Evolutionary conservation across 129 eudicot species (phyloP), one percentile per base, ranked within the genome.

Genomic region (Escallonia rubra): DNA sequence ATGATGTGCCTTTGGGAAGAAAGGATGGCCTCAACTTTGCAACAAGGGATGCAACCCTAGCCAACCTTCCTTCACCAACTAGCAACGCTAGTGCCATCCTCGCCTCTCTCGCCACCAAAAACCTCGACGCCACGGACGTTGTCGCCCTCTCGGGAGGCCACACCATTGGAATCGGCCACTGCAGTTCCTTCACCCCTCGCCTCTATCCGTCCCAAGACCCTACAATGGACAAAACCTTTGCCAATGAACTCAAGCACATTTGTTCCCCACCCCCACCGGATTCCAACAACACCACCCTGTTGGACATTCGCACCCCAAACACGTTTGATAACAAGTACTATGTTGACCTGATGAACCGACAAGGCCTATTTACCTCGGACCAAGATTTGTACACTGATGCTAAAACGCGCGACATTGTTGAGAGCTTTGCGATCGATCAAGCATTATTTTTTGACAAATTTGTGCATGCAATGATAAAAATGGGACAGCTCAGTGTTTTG

Each of bases 71-170:
- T 3, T 43, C 85, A 8, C 85, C 85, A 13, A 3, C 40, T 0
- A 72, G 69, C 67, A 80, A 76, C 79, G 71, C 92, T 8, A 75
- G 75, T 44, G 48, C 62, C 52, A 6, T 80, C 72, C 76, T 85
- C 63, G 54, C 54, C 6, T 67, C 77, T 15, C 76, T 89, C 7
- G 74, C 78, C 9, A 43, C 72, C 64, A 80, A 78, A 44, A 69
- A 71, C 55, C 74, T 88, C 65, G 68, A 70, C 40, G 71, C 89
- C 52, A 85, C 83, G 3, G 92, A 88, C 7, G 80, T 78, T 1
- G 92, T 89, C 6, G 85, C 92, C 6, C 87, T 89, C 50, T 85
- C 87, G 12, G 96, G 90, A 1, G 92, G 78, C 59, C 96, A 85
- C 82, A 82, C 96, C 46, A 77, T 88, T 38, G 96, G 96, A 5